A percentile compares a stretch with the other conserved stretches of the same genome.
phyloP scores from a whole-genome alignment of 306 rosid genomes.

The Lagenaria siceraria region DNA sequence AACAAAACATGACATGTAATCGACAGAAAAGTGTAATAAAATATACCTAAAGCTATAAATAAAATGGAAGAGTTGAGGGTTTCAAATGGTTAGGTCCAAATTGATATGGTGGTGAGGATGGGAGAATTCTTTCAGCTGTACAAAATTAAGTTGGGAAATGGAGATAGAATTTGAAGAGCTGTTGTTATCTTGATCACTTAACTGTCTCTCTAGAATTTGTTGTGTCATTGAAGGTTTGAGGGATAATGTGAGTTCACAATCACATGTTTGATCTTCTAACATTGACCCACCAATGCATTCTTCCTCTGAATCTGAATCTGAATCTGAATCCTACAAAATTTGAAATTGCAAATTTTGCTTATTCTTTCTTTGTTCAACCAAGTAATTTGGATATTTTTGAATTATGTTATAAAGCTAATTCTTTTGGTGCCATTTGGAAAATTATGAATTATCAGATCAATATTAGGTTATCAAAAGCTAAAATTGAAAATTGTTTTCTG shows the following conservation, averaged over 20 bases:
- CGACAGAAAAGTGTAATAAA: neutral
- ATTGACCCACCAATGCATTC: neutral
- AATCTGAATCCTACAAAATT: neutral
- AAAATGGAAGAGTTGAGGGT: neutral
- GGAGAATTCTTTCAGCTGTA: neutral
- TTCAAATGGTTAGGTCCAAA: conserved; percentile 45
- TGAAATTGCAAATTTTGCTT: too few species aligned
- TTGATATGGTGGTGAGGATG: conserved; percentile 18
- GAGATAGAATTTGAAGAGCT: neutral
- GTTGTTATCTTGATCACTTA: neutral
- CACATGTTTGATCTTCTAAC: conserved; percentile 8
- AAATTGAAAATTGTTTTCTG: too few species aligned
- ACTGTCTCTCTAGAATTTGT: neutral
- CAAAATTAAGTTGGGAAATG: neutral
- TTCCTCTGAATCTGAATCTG: neutral
- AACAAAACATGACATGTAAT: neutral
- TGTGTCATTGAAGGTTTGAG: neutral
- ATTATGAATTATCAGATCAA: too few species aligned
- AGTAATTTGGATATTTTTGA: too few species aligned
- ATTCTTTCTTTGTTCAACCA: too few species aligned
- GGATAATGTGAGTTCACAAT: conserved; percentile 28
- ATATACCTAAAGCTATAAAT: neutral
- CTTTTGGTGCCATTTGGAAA: too few species aligned
- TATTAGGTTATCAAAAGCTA: too few species aligned
- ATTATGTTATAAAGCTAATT: too few species aligned